Percentiles rank a stretch among this genome's conserved stretches.
Conservation (phyloP, 768 basidiomycete genomes). For the Phlebiopsis flavidoalba region DNA sequence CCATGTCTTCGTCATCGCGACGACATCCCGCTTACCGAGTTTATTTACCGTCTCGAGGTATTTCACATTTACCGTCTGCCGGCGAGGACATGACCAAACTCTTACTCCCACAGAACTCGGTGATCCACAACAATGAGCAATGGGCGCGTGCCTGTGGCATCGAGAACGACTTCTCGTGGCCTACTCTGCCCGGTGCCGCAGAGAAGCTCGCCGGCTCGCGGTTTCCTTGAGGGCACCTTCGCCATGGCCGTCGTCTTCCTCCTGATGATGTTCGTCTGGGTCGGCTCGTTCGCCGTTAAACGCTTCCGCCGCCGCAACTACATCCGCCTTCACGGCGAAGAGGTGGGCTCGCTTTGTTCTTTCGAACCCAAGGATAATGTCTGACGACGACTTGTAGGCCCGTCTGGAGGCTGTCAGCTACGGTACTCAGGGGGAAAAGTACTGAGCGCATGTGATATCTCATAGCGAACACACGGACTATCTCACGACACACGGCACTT, state of each 20-base stretch:
- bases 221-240: slow-evolving; percentile 26
- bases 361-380: neutral
- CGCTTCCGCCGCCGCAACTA: slow-evolving; percentile 25
- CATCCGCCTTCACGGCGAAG: slow-evolving; percentile 30
- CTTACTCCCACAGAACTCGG: slow-evolving; percentile 32
- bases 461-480: neutral
- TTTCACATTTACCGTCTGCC: neutral
- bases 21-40: slow-evolving; percentile 80
- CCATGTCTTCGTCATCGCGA: slow-evolving; percentile 67
- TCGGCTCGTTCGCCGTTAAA: slow-evolving; percentile 31
- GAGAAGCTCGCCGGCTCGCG: slow-evolving; percentile 14
- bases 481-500: neutral
- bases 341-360: slow-evolving; percentile 23
- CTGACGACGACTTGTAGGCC: neutral
- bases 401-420: slow-evolving; percentile 6
- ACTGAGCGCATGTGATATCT: neutral
- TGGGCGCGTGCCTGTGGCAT: slow-evolving; percentile 38
- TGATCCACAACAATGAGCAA: slow-evolving; percentile 38
- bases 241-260: slow-evolving; percentile 33
- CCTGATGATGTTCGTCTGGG: slow-evolving; percentile 27
- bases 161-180: slow-evolving; percentile 10
- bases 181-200: slow-evolving; percentile 10
- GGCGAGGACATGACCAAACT: neutral
- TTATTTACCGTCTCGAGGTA: slow-evolving; percentile 80
- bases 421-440: slow-evolving; percentile 8